Percentiles rank a stretch among this genome's conserved stretches.
phyloP scores from a whole-genome alignment of 2,329 filamentous ascomycete species.

The Scedosporium dehoogii region DNA sequence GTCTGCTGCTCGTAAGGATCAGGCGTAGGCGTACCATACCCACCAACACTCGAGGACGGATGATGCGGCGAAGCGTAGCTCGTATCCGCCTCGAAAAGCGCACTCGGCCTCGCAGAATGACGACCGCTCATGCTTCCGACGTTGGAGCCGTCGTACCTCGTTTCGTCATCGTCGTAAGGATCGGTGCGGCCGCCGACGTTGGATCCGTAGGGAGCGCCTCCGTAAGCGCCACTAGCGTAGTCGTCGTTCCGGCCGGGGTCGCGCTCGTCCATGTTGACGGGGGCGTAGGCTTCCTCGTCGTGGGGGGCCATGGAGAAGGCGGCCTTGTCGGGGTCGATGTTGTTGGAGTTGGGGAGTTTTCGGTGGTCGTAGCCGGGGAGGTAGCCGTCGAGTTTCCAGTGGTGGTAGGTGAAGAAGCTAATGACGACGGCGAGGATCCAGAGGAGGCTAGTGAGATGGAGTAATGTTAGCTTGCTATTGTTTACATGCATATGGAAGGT shows the following conservation, averaged over 20 bases:
- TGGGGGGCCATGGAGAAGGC: constrained; percentile 59
- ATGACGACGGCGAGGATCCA: constrained; percentile 44
- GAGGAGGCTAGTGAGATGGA: constrained; percentile 34
- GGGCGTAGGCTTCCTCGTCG: constrained; percentile 56
- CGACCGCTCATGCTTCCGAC: not conserved
- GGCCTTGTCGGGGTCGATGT: constrained; percentile 60
- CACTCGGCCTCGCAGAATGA: constrained; percentile 15
- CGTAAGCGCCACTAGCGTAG: constrained; percentile 22
- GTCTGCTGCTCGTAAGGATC: constrained; percentile 29
- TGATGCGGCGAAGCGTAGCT: constrained; percentile 30
- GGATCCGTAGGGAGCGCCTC: constrained; percentile 20
- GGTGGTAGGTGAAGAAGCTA: constrained; percentile 50
- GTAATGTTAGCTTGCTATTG: constrained; percentile 5
- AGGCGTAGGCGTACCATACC: constrained; percentile 13
- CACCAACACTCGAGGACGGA: not conserved
- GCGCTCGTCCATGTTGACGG: constrained; percentile 47
- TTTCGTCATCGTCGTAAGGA: constrained; percentile 26
- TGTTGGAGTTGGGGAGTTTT: constrained; percentile 29
- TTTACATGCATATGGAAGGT: not conserved
- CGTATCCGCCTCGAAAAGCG: constrained; percentile 40
- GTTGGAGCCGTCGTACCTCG: constrained; percentile 26
- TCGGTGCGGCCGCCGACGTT: constrained; percentile 8
- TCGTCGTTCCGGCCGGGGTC: constrained; percentile 25
- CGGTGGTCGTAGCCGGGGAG: constrained; percentile 51
- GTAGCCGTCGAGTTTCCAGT: constrained; percentile 49